Evolutionary conservation across 306 rosid genomes (phyloP).

Genomic region (Lagenaria siceraria): DNA sequence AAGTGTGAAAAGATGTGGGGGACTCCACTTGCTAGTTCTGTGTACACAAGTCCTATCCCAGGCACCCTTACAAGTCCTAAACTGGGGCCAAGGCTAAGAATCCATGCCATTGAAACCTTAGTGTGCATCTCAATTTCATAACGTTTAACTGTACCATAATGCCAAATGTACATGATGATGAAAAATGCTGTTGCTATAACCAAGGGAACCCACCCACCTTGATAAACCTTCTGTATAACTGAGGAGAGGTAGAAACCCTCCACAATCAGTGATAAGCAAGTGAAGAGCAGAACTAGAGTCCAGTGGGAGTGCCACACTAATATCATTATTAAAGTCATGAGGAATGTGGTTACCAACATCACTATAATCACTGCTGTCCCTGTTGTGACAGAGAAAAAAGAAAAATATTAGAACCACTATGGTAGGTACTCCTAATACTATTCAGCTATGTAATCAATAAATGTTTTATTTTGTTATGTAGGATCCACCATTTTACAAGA

Average conservation of each 20-base stretch:
- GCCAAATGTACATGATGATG: constrained; percentile 74
- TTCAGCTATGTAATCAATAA: not conserved
- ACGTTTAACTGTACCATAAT: constrained; percentile 71
- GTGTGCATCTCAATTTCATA: constrained; percentile 65
- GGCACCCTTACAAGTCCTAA: constrained; percentile 94
- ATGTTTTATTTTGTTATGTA: not conserved
- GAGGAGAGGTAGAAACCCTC: constrained; percentile 70
- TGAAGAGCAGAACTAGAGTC: constrained; percentile 37
- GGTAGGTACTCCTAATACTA: not conserved
- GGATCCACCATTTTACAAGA: not conserved
- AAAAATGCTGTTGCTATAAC: constrained; percentile 40
- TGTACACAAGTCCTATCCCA: constrained; percentile 85
- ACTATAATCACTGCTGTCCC: constrained; percentile 15
- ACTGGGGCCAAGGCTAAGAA: constrained; percentile 74
- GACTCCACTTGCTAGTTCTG: constrained; percentile 69
- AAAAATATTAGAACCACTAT: not conserved
- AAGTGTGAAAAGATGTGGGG: constrained; percentile 86
- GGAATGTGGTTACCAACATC: constrained; percentile 50
- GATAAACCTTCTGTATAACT: constrained; percentile 40
- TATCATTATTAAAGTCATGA: constrained; percentile 56
- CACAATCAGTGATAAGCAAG: constrained; percentile 40
- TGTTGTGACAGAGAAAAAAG: not conserved
- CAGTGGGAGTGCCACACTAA: constrained; percentile 66
- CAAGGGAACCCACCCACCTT: constrained; percentile 86
- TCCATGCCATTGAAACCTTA: constrained; percentile 75